These are phyloP conservation scores for Biscogniauxia mediterranea DNA, from an alignment of 2,329 filamentous ascomycete species.

Conservation along the genomic window DNA sequence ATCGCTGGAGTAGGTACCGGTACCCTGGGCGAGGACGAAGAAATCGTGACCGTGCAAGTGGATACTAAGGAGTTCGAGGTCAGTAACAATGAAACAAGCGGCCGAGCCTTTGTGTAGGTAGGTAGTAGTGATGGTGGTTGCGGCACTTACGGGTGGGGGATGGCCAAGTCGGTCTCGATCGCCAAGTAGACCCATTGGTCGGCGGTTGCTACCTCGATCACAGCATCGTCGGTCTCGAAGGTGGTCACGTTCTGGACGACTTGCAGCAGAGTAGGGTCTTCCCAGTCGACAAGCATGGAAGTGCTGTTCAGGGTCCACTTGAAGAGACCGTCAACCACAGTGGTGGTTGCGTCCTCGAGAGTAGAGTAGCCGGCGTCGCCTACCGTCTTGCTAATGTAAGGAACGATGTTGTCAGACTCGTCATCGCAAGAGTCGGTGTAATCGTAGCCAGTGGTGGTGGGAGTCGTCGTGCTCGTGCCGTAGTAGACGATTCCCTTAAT, in stretches of 20 bases:
- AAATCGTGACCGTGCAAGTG: slow-evolving; percentile 47
- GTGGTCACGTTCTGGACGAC: slow-evolving; percentile 24
- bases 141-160: slow-evolving; percentile 25
- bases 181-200: slow-evolving; percentile 36
- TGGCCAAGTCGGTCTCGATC: slow-evolving; percentile 29
- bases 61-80: slow-evolving; percentile 30
- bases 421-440: slow-evolving; percentile 35
- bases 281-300: slow-evolving; percentile 46
- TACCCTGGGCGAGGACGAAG: slow-evolving; percentile 35
- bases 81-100: slow-evolving; percentile 1
- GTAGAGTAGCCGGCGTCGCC: slow-evolving; percentile 24
- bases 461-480: slow-evolving; percentile 23
- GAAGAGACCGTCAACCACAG: slow-evolving; percentile 35
- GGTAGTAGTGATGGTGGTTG: no score
- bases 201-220: slow-evolving; percentile 26
- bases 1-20: slow-evolving; percentile 29
- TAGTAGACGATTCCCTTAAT: slow-evolving; percentile 51
- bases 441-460: slow-evolving; percentile 16
- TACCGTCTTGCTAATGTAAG: slow-evolving; percentile 35
- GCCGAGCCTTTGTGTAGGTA: background rate
- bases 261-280: slow-evolving; percentile 42
- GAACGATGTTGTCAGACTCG: slow-evolving; percentile 32
- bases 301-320: slow-evolving; percentile 50
- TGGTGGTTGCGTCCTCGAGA: slow-evolving; percentile 27
- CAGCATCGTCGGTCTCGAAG: slow-evolving; percentile 30